A percentile compares a stretch with the other conserved stretches of the same genome.
These are phyloP conservation scores for Brettanomyces nanus DNA, from an alignment of 805 yeast genomes.

Conservation along the genomic window DNA sequence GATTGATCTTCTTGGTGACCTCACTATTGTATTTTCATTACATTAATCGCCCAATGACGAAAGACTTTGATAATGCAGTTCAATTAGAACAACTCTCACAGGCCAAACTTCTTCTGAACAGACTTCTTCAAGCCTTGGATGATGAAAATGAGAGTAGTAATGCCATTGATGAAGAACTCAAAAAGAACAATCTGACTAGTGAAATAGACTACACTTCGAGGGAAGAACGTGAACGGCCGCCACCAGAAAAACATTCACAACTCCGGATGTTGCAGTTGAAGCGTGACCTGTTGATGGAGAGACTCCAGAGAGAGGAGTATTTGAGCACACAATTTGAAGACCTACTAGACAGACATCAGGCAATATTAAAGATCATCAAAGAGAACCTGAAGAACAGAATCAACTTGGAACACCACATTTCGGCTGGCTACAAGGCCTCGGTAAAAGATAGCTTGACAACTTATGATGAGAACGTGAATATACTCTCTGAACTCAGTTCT, in stretches of 20 bases:
- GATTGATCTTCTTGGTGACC: too few species aligned
- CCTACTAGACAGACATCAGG: slow-evolving; percentile 21
- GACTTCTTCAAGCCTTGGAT: slow-evolving; percentile 21
- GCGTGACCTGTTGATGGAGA: slow-evolving; percentile 20
- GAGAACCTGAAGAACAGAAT: slow-evolving; percentile 11
- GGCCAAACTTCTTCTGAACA: slow-evolving; percentile 18
- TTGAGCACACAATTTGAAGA: slow-evolving; percentile 20
- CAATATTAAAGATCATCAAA: slow-evolving; percentile 17
- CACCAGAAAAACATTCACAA: neutral
- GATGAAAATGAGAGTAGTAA: slow-evolving; percentile 22
- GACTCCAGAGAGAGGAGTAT: slow-evolving; percentile 28
- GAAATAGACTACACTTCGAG: slow-evolving; percentile 7
- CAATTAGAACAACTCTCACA: slow-evolving; percentile 25
- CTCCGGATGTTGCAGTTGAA: slow-evolving; percentile 15
- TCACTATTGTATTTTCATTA: too few species aligned
- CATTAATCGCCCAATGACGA: too few species aligned
- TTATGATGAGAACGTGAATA: slow-evolving; percentile 10
- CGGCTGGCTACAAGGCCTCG: slow-evolving; percentile 10
- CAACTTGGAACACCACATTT: slow-evolving; percentile 14
- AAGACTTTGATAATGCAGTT: slow-evolving; percentile 26
- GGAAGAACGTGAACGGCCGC: slow-evolving; percentile 4
- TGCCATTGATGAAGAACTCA: slow-evolving; percentile 8
- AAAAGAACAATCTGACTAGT: slow-evolving; percentile 8
- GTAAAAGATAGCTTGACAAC: slow-evolving; percentile 8
- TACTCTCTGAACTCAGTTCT: slow-evolving; percentile 6